Percentiles rank a stretch among this genome's conserved stretches.
phyloP scores from a whole-genome alignment of 768 basidiomycete genomes.

The Trametopsis cervina region DNA sequence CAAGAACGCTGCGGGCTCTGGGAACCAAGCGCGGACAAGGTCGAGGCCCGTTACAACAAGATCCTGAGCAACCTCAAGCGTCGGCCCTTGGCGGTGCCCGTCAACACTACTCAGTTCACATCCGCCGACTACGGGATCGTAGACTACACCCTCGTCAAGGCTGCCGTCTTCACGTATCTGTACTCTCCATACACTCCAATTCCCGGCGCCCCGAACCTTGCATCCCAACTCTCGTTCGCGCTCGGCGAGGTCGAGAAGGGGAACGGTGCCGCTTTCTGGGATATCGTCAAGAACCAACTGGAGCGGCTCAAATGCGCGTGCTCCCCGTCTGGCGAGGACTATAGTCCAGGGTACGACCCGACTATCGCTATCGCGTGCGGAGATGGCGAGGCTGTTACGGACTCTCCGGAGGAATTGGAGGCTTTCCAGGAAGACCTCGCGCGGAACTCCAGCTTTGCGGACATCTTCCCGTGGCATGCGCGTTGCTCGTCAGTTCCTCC shows the following conservation, averaged over 20 bases:
- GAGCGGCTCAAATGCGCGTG: slow-evolving; percentile 1
- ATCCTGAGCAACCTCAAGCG: slow-evolving; percentile 6
- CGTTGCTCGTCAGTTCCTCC: not conserved
- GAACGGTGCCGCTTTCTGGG: slow-evolving; percentile 1
- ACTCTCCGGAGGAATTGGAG: slow-evolving; percentile 5
- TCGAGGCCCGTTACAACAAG: slow-evolving; percentile 14
- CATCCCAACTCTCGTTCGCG: not conserved
- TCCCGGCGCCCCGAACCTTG: not conserved
- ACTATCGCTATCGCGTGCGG: slow-evolving; percentile 5
- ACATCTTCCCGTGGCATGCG: not conserved
- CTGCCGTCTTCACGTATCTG: slow-evolving; percentile 1
- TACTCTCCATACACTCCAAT: slow-evolving; percentile 4
- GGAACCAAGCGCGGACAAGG: slow-evolving; percentile 14
- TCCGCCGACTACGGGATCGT: slow-evolving; percentile 3
- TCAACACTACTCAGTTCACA: not conserved
- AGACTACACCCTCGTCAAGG: slow-evolving; percentile 5
- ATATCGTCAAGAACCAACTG: not conserved
- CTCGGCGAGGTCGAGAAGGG: slow-evolving; percentile 2
- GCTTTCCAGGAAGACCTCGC: slow-evolving; percentile 2
- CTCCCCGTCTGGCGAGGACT: not conserved
- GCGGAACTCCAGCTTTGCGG: slow-evolving; percentile 12
- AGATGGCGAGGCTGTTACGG: slow-evolving; percentile 10
- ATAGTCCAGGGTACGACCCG: not conserved
- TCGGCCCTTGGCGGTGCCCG: not conserved
- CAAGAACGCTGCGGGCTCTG: slow-evolving; percentile 19